Conservation (phyloP, 2,329 filamentous ascomycete genomes). For the Thermoascus crustaceus region DNA sequence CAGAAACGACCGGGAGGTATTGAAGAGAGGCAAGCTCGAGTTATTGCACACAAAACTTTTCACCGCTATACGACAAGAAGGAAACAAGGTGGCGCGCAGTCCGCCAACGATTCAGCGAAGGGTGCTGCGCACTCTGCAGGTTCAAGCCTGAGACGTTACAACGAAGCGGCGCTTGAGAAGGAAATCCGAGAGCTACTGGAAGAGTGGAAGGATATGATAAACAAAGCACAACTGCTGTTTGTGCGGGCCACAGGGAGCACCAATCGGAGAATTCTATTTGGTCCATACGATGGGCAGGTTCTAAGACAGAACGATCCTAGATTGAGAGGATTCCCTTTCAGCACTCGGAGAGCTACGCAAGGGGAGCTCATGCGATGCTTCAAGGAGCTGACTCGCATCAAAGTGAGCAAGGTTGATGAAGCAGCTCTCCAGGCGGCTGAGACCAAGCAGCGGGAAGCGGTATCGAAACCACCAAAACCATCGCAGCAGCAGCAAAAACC, state of each 20-base stretch:
- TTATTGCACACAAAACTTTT: constrained; percentile 94
- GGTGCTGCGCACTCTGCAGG: constrained; percentile 91
- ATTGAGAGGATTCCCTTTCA: constrained; percentile 85
- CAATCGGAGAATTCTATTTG: constrained; percentile 80
- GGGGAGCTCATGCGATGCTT: constrained; percentile 91
- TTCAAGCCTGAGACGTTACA: constrained; percentile 81
- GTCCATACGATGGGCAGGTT: constrained; percentile 83
- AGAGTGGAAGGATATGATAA: constrained; percentile 80
- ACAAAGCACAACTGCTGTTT: constrained; percentile 77
- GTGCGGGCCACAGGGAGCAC: constrained; percentile 80
- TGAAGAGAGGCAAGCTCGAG: constrained; percentile 75
- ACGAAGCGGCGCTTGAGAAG: constrained; percentile 81
- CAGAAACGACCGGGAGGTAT: constrained; percentile 61
- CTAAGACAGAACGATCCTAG: constrained; percentile 69
- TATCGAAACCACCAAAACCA: constrained; percentile 23
- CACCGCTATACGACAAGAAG: constrained; percentile 92
- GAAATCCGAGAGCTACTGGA: constrained; percentile 73
- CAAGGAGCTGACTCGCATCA: constrained; percentile 84
- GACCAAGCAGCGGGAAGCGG: constrained; percentile 37
- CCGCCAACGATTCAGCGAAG: constrained; percentile 88
- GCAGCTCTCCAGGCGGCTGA: constrained; percentile 48
- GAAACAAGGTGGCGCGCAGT: constrained; percentile 94
- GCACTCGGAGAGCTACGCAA: constrained; percentile 81
- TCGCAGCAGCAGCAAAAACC: constrained; percentile 36
- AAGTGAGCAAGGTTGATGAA: constrained; percentile 70